Evolutionary conservation across 169 alveolate species (phyloP).

Genomic region (Plasmodium blacklocki): DNA sequence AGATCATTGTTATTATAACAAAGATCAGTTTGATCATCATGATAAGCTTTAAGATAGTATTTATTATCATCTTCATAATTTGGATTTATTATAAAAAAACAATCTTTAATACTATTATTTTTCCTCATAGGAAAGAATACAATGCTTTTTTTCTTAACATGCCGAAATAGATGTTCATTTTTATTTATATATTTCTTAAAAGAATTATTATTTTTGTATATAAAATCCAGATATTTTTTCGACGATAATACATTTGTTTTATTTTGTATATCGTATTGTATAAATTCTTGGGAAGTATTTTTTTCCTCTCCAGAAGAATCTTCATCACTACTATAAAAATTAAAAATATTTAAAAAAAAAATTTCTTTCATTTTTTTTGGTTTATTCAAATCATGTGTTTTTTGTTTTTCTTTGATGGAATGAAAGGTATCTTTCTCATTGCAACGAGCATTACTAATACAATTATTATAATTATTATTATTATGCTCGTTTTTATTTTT

Average conservation of each 20-base stretch:
- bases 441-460: background rate
- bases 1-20: too few species aligned
- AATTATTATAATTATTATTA: background rate
- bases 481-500: background rate
- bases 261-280: constrained; percentile 4
- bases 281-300: background rate
- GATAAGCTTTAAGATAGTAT: too few species aligned
- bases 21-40: too few species aligned
- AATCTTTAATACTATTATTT: constrained; percentile 35
- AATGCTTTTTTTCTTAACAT: constrained; percentile 22
- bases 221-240: constrained; percentile 1
- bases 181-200: background rate
- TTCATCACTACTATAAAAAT: constrained; percentile 14
- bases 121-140: constrained; percentile 31
- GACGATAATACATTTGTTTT: background rate
- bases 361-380: constrained; percentile 5
- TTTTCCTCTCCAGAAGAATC: background rate
- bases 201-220: background rate
- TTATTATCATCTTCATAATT: too few species aligned
- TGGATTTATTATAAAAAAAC: constrained; percentile 23
- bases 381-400: background rate
- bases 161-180: constrained; percentile 9
- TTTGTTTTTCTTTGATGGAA: background rate
- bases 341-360: constrained; percentile 26
- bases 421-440: background rate